phyloP scores from a whole-genome alignment of 208 protist species.

The Strigomonas galati region DNA sequence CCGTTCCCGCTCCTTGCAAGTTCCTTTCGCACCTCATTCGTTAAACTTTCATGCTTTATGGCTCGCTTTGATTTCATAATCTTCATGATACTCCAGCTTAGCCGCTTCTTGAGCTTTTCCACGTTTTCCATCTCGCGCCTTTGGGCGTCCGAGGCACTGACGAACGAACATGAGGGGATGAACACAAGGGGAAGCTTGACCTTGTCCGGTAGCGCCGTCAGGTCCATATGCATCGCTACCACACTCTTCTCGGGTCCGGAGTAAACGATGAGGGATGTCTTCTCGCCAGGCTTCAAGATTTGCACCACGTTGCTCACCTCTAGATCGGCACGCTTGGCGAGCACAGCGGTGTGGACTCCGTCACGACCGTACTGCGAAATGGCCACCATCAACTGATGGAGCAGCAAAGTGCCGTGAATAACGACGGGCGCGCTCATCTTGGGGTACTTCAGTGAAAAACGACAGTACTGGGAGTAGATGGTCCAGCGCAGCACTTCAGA shows the following conservation, averaged over 20 bases:
- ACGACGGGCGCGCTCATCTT: neutral
- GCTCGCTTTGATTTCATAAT: neutral
- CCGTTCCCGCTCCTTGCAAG: neutral
- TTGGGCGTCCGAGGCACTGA: neutral
- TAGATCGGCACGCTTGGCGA: neutral
- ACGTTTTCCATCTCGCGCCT: neutral
- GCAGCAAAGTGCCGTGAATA: neutral
- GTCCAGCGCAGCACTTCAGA: neutral
- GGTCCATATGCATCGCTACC: neutral
- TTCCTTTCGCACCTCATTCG: neutral
- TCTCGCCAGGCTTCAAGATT: neutral
- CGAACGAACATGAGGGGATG: neutral
- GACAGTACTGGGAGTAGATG: neutral
- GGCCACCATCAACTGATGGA: neutral
- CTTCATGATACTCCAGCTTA: neutral
- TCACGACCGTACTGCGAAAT: neutral
- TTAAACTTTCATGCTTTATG: neutral
- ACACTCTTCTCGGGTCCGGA: neutral
- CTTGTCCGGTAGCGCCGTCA: neutral
- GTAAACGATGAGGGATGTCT: neutral
- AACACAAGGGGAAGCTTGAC: neutral
- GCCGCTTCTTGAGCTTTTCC: neutral
- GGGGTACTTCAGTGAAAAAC: neutral
- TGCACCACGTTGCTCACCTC: neutral
- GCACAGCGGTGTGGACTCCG: neutral